These are phyloP conservation scores for Plasmodium gallinaceum DNA, from an alignment of 169 alveolate species.

Conservation along the genomic window DNA sequence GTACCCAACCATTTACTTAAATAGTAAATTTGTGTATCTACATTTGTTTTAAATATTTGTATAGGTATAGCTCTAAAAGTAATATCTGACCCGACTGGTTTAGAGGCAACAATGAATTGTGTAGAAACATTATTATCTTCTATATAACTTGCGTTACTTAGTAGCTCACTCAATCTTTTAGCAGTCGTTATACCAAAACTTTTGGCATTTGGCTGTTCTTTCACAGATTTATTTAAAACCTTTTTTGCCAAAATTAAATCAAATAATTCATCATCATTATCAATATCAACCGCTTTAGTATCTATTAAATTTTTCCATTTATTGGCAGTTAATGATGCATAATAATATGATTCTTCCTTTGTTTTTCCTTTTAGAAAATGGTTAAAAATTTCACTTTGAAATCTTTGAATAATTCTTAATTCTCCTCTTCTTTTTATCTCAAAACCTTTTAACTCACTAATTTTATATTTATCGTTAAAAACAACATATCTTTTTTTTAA, in stretches of 20 bases:
- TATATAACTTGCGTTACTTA: constrained; percentile 89
- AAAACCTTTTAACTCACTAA: constrained; percentile 97
- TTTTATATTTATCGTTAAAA: constrained; percentile 92
- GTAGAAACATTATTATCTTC: constrained; percentile 90
- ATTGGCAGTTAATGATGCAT: constrained; percentile 95
- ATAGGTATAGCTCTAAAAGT: constrained; percentile 98
- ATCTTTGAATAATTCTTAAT: constrained; percentile 95
- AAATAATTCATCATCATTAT: constrained; percentile 93
- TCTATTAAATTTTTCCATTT: constrained; percentile 94
- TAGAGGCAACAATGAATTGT: constrained; percentile 92
- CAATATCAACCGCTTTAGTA: constrained; percentile 91
- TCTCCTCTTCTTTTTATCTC: constrained; percentile 99
- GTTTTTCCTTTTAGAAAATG: constrained; percentile 94
- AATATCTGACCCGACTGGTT: constrained; percentile 94
- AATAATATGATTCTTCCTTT: constrained; percentile 94
- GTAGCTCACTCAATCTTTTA: constrained; percentile 93
- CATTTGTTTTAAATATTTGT: constrained; percentile 91
- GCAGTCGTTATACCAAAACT: constrained; percentile 97
- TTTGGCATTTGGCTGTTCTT: constrained; percentile 94
- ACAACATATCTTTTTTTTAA: constrained; percentile 97
- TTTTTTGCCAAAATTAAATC: constrained; percentile 94
- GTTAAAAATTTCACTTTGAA: constrained; percentile 97
- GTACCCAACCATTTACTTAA: constrained; percentile 88
- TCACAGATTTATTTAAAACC: constrained; percentile 91
- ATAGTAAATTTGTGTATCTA: constrained; percentile 84